Conservation (phyloP, 805 yeast species). For the Zygosaccharomyces bisporus region DNA sequence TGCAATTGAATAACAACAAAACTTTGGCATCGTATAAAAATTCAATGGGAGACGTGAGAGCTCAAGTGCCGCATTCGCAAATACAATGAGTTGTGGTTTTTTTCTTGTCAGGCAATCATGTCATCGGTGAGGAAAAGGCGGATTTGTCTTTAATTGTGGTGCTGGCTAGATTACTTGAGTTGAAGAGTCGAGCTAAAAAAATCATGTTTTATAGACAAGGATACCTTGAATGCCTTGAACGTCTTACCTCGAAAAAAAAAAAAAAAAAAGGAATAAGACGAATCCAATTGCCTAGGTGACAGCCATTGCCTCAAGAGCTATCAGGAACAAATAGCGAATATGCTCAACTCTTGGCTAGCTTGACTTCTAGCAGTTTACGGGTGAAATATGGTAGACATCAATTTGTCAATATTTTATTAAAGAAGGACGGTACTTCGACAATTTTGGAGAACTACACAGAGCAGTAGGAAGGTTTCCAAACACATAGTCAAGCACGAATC, state of each 20-base stretch:
- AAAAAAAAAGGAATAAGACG: conserved; percentile 15
- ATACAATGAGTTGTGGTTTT: too few species aligned
- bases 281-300: conserved; percentile 20
- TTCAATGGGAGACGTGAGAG: too few species aligned
- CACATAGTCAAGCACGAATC: conserved; percentile 22
- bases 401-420: conserved; percentile 27
- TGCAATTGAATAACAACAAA: too few species aligned
- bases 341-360: conserved; percentile 36
- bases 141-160: background rate
- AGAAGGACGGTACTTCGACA: conserved; percentile 19
- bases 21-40: too few species aligned
- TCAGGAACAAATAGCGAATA: conserved; percentile 33
- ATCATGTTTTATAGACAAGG: conserved; percentile 26
- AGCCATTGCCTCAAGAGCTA: conserved; percentile 22
- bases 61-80: too few species aligned
- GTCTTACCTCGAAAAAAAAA: conserved; percentile 25
- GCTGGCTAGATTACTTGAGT: conserved; percentile 5
- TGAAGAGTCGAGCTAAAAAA: conserved; percentile 8
- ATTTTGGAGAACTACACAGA: conserved; percentile 23
- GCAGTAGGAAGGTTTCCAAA: conserved; percentile 32
- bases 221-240: conserved; percentile 24
- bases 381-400: conserved; percentile 32
- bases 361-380: conserved; percentile 35
- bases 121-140: background rate
- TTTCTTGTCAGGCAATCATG: background rate